Conservation (phyloP, 2,329 filamentous ascomycete species). For the Trichoderma sp. region DNA sequence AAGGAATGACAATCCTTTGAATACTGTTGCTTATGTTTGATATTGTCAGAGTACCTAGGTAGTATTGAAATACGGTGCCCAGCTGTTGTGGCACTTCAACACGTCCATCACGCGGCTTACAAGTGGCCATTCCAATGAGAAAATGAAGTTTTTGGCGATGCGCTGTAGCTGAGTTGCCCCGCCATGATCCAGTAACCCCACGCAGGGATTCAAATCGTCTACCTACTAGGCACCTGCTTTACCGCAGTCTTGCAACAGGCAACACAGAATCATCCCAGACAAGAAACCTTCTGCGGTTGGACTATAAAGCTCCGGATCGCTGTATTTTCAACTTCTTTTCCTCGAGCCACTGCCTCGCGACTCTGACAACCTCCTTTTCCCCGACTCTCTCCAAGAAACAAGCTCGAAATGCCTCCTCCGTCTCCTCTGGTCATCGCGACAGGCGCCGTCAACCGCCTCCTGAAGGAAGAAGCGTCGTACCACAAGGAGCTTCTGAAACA, state of each 20-base stretch:
- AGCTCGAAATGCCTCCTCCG: slow-evolving; percentile 65
- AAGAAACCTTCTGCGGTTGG: neutral
- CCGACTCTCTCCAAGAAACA: neutral
- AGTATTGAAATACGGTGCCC: neutral
- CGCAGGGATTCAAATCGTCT: neutral
- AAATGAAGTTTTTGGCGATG: neutral
- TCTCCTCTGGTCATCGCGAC: slow-evolving; percentile 76
- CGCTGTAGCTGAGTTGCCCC: slow-evolving; percentile 4
- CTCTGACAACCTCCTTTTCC: neutral
- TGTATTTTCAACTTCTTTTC: too few species aligned
- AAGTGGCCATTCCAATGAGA: neutral
- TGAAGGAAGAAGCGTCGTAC: slow-evolving; percentile 91
- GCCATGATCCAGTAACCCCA: slow-evolving; percentile 10
- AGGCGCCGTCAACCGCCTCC: slow-evolving; percentile 72
- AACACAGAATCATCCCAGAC: neutral
- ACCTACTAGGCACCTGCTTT: neutral
- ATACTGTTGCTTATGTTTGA: neutral
- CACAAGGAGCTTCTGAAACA: slow-evolving; percentile 80
- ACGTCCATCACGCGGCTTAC: neutral
- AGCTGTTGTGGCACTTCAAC: neutral
- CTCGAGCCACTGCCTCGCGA: neutral
- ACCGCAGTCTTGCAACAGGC: neutral
- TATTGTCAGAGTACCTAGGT: neutral
- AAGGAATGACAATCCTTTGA: neutral
- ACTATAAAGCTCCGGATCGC: neutral